Percentiles rank a stretch among this genome's conserved stretches.
Evolutionary conservation across 2,329 filamentous ascomycete genomes (phyloP).

Genomic region (Xylariaceae sp.): DNA sequence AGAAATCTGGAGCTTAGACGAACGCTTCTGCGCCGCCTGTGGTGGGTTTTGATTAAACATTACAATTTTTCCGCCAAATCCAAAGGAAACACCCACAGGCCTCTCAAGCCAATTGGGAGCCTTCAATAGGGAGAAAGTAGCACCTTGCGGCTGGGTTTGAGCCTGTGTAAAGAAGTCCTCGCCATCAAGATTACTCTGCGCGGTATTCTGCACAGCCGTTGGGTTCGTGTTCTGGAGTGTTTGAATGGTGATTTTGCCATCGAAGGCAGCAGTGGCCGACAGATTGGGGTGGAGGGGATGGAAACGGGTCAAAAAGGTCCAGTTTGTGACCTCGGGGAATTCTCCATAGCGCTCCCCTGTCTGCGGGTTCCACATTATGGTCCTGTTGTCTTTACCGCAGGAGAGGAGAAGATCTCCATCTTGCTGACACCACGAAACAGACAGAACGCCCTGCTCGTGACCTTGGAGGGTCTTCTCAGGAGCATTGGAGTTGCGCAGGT

Average conservation of each 20-base stretch:
- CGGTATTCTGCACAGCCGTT: slow-evolving; percentile 60
- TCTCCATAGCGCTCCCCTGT: slow-evolving; percentile 84
- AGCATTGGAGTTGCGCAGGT: slow-evolving; percentile 90
- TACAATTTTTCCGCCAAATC: slow-evolving; percentile 90
- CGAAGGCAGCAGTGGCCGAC: slow-evolving; percentile 92
- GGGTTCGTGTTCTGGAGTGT: slow-evolving; percentile 91
- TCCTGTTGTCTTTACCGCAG: slow-evolving; percentile 93
- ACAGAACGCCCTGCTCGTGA: slow-evolving; percentile 92
- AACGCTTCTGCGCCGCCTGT: slow-evolving; percentile 57
- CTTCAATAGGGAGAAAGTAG: slow-evolving; percentile 79
- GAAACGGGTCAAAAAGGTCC: slow-evolving; percentile 94
- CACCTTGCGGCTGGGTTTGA: slow-evolving; percentile 83
- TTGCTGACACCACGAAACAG: slow-evolving; percentile 90
- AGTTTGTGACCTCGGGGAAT: slow-evolving; percentile 97
- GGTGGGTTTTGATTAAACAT: slow-evolving; percentile 58
- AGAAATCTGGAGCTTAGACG: slow-evolving; percentile 76
- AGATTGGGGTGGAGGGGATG: slow-evolving; percentile 89
- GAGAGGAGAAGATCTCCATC: slow-evolving; percentile 86
- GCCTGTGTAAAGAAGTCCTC: slow-evolving; percentile 97
- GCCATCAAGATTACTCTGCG: slow-evolving; percentile 69
- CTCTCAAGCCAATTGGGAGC: slow-evolving; percentile 88
- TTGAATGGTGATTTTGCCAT: slow-evolving; percentile 91
- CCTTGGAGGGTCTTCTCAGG: slow-evolving; percentile 83
- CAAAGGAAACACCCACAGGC: slow-evolving; percentile 82
- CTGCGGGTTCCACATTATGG: slow-evolving; percentile 92